Percentiles rank a stretch among this genome's conserved stretches.
phyloP scores from a whole-genome alignment of 2,329 filamentous ascomycete species.

The Cladosporium velox region DNA sequence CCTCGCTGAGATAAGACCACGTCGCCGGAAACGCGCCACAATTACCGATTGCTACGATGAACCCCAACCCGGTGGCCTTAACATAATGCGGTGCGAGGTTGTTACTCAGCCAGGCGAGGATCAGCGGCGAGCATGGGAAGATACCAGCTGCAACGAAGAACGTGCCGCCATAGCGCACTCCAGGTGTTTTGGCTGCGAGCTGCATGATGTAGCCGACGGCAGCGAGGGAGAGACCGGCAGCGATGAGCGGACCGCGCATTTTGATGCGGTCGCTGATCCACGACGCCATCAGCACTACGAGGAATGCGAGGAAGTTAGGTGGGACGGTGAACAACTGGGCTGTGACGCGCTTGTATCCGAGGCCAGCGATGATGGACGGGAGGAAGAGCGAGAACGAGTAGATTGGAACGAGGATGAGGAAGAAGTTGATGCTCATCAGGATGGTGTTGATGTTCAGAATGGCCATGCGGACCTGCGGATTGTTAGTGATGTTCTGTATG shows the following conservation, averaged over 20 bases:
- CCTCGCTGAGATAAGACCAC: conserved; percentile 47
- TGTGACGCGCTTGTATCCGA: conserved; percentile 45
- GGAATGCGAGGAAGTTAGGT: conserved; percentile 40
- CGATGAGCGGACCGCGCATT: conserved; percentile 39
- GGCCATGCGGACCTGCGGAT: conserved; percentile 34
- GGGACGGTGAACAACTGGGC: conserved; percentile 45
- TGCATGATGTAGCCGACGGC: conserved; percentile 46
- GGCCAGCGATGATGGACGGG: conserved; percentile 47
- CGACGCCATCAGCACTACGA: conserved; percentile 30
- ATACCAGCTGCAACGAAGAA: conserved; percentile 42
- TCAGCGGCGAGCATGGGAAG: conserved; percentile 37
- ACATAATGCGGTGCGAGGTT: conserved; percentile 49
- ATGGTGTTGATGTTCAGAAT: conserved; percentile 40
- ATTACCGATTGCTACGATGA: conserved; percentile 46
- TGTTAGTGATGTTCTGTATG: neutral
- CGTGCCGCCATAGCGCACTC: conserved; percentile 44
- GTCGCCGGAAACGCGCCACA: conserved; percentile 49
- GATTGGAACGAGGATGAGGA: conserved; percentile 39
- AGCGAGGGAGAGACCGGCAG: conserved; percentile 30
- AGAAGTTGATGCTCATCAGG: conserved; percentile 37
- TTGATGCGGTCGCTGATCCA: conserved; percentile 36
- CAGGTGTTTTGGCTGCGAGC: conserved; percentile 34
- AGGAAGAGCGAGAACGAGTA: conserved; percentile 52
- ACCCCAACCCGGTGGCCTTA: conserved; percentile 45
- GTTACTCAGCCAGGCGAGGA: conserved; percentile 46